Evolutionary conservation across 768 basidiomycete species (phyloP).

Genomic region (Macrolepiota dolichaula): DNA sequence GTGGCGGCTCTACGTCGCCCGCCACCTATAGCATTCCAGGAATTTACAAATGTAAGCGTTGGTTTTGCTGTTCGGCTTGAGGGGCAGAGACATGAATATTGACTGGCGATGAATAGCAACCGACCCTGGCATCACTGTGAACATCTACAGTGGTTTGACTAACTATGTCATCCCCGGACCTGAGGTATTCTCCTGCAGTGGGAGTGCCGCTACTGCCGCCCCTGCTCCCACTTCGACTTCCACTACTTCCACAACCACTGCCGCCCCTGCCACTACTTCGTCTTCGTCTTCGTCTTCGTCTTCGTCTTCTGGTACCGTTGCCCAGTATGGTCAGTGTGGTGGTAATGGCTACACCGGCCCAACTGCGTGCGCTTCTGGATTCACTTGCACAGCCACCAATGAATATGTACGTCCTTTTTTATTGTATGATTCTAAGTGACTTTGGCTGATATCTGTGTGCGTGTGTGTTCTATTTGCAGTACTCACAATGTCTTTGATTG

Average conservation of each 20-base stretch:
- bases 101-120: neutral
- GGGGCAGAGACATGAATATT: too few relatives aligned
- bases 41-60: conserved; percentile 33
- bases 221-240: conserved; percentile 3
- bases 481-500: neutral
- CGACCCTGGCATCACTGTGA: conserved; percentile 39
- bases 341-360: conserved; percentile 22
- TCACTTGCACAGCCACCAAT: conserved; percentile 16
- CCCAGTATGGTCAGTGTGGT: conserved; percentile 41
- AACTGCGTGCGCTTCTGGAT: conserved; percentile 18
- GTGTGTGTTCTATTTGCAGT: neutral
- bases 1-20: conserved; percentile 39
- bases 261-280: conserved; percentile 3
- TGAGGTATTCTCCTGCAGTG: conserved; percentile 34
- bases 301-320: conserved; percentile 21
- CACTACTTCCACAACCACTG: neutral
- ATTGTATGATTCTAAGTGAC: neutral
- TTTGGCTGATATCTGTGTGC: neutral
- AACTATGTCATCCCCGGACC: conserved; percentile 30
- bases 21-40: conserved; percentile 47
- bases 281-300: conserved; percentile 8
- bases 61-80: neutral
- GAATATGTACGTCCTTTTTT: conserved; percentile 15
- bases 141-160: conserved; percentile 38
- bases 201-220: conserved; percentile 14